Conservation (phyloP, 2,329 filamentous ascomycete genomes). For the Exophiala oligosperma region DNA sequence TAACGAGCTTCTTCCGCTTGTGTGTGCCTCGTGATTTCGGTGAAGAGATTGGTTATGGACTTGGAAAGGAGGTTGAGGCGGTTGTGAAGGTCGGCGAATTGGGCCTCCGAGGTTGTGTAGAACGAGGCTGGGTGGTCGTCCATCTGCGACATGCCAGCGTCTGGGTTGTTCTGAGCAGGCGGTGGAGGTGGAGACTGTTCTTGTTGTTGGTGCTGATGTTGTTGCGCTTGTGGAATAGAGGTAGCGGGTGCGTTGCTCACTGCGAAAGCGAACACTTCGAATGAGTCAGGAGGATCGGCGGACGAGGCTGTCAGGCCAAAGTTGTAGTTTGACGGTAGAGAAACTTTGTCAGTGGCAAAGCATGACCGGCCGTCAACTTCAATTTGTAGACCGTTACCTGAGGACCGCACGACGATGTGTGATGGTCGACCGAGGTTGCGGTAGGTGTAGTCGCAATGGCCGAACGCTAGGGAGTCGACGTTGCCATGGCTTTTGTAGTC, state of each 20-base stretch:
- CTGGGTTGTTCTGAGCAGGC: conserved; percentile 19
- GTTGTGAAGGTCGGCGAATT: conserved; percentile 83
- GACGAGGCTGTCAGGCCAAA: conserved; percentile 87
- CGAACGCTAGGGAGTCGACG: conserved; percentile 85
- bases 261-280: conserved; percentile 86
- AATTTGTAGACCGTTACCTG: conserved; percentile 66
- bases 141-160: conserved; percentile 34
- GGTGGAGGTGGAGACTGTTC: conserved; percentile 27
- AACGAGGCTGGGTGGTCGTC: conserved; percentile 45
- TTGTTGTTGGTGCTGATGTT: conserved; percentile 33
- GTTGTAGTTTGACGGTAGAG: conserved; percentile 75
- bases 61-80: conserved; percentile 67
- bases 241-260: conserved; percentile 47
- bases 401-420: conserved; percentile 72
- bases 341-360: conserved; percentile 64
- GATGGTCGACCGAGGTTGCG: conserved; percentile 87
- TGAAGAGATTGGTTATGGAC: conserved; percentile 57
- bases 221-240: conserved; percentile 35
- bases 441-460: conserved; percentile 87
- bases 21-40: conserved; percentile 55
- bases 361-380: conserved; percentile 77
- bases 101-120: conserved; percentile 51
- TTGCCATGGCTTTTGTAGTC: conserved; percentile 75
- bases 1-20: conserved; percentile 53
- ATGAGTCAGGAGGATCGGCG: conserved; percentile 88